phyloP scores from a whole-genome alignment of 352 stramenopile species.

The Phytophthora gonapodyides region DNA sequence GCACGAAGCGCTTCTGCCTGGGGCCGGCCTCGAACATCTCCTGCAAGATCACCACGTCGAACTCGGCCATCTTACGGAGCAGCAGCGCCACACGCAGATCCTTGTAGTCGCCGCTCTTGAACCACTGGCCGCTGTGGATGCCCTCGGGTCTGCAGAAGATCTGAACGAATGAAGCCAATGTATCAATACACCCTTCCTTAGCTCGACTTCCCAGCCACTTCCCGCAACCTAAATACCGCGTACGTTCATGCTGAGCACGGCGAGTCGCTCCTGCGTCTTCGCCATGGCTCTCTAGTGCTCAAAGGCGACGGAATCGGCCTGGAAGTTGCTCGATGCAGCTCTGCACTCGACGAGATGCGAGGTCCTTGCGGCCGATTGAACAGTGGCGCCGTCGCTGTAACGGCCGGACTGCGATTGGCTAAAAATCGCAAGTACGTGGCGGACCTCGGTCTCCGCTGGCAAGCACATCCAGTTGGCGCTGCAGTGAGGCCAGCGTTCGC shows the following conservation, averaged over 20 bases:
- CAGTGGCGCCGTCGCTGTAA: constrained; percentile 23
- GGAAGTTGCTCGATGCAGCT: constrained; percentile 4
- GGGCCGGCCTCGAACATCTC: constrained; percentile 82
- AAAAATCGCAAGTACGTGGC: constrained; percentile 16
- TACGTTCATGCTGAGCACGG: constrained; percentile 76
- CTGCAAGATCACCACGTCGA: constrained; percentile 77
- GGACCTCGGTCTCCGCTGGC: constrained; percentile 2
- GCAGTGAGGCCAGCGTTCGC: constrained; percentile 47
- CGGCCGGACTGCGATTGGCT: constrained; percentile 15
- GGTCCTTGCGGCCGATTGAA: constrained; percentile 23
- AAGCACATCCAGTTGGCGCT: constrained; percentile 39
- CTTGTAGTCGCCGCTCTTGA: constrained; percentile 73
- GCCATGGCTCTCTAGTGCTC: constrained; percentile 23
- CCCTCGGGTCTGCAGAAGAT: constrained; percentile 78
- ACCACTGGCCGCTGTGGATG: constrained; percentile 79
- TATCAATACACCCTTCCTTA: constrained; percentile 15
- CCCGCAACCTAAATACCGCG: constrained; percentile 7
- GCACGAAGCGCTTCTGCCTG: constrained; percentile 61
- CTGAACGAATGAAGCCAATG: constrained; percentile 26
- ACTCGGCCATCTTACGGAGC: constrained; percentile 71
- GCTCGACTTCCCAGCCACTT: constrained; percentile 1
- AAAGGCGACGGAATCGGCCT: neutral
- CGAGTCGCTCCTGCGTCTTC: constrained; percentile 53
- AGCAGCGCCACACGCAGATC: constrained; percentile 69
- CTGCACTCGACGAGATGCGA: constrained; percentile 10